Base-by-base conservation (phyloP, 257 asterid genomes). In the Leonotis leonurus region DNA sequence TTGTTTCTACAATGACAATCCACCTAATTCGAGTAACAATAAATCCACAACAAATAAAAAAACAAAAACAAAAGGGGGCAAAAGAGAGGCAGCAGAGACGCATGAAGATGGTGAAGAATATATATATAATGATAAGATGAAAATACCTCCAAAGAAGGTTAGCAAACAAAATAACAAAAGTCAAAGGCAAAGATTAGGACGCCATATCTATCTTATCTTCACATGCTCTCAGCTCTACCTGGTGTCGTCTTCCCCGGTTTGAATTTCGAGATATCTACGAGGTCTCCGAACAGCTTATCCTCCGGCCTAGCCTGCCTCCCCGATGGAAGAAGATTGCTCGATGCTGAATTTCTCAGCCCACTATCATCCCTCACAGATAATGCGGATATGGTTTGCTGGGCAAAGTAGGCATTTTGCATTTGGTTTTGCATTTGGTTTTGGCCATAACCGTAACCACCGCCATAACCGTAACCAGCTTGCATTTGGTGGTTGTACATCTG, bases 261-360 rank as follows among this genome's bases (percentile, higher is more conserved):
- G 74, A 82, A 82, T 62, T 79, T 79, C 30, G 83, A 62, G 20
- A 82, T 69, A 57, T 82, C 88, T 5, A 82, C 83, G 14, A 82
- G 85, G 68, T 82, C 88, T 49, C 88, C 85, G 26, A 82, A 82
- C 14, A 82, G 83, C 75, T 82, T 82, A 67, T 82, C 88, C 75
- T 82, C 90, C 6, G 99, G 94, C 78, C 80, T 93, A 6, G 88
- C 54, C 24, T 88, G 91, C 76, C 70, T 87, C 37, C 76, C 89
- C 33, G 94, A 59, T 7, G 95, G 86, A 70, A 80, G 86, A 68
- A 80, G 76, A 27, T 65, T 71, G 8, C 86, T 80, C 18, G 97
- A 65, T 17, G 78, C 44, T 3, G 80, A 60, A 62, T 60, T 76
- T 35, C 77, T 75, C 57, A 73, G 55, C 29, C 72, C 76, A 6